phyloP scores from a whole-genome alignment of 2,329 filamentous ascomycete species.

The Parastagonospora avenae region DNA sequence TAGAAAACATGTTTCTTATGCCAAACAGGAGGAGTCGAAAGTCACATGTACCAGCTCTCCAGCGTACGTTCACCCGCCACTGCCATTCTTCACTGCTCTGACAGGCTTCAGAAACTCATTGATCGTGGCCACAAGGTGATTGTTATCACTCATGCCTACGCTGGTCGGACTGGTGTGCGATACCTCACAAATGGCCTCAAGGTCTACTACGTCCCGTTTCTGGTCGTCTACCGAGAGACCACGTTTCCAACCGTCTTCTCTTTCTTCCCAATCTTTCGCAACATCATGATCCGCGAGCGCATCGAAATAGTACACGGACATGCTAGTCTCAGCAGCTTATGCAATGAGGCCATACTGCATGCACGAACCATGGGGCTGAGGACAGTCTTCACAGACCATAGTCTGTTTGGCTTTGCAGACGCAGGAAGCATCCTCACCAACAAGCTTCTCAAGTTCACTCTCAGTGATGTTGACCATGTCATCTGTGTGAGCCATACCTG shows the following conservation, averaged over 20 bases:
- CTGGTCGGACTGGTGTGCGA: conserved; percentile 86
- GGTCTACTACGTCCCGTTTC: conserved; percentile 96
- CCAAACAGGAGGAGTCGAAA: conserved; percentile 78
- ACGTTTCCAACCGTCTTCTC: conserved; percentile 98
- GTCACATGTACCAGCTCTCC: conserved; percentile 97
- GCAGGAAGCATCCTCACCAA: conserved; percentile 95
- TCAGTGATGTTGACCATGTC: conserved; percentile 97
- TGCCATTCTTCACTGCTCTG: conserved; percentile 8
- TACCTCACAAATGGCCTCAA: conserved; percentile 98
- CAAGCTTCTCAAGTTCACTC: conserved; percentile 91
- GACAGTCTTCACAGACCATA: conserved; percentile 97
- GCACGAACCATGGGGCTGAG: conserved; percentile 93
- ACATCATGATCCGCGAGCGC: conserved; percentile 90
- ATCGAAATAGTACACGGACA: conserved; percentile 99
- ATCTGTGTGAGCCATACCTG: conserved; percentile 99
- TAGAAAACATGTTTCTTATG: conserved; percentile 22
- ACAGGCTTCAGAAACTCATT: conserved; percentile 73
- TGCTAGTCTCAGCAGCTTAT: conserved; percentile 88
- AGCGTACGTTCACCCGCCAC: conserved; percentile 55
- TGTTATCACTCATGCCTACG: conserved; percentile 94
- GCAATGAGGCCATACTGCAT: conserved; percentile 93
- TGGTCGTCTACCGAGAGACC: conserved; percentile 91
- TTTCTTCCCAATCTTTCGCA: conserved; percentile 96
- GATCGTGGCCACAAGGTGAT: conserved; percentile 98
- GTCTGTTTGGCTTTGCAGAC: conserved; percentile 95